phyloP scores from a whole-genome alignment of 768 basidiomycete genomes.

The Macrocybe gigantea region DNA sequence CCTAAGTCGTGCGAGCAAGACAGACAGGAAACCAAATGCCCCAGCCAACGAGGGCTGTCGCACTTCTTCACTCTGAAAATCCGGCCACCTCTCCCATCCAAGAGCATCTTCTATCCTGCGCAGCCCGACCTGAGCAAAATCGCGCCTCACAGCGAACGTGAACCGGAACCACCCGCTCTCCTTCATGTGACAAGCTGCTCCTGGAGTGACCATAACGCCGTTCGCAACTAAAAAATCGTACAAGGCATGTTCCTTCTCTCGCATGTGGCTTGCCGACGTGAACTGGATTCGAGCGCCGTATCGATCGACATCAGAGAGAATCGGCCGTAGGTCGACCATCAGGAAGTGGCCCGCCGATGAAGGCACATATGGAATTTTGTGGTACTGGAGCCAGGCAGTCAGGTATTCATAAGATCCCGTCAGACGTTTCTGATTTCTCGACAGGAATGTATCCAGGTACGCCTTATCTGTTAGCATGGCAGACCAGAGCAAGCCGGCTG shows the following conservation, averaged over 20 bases:
- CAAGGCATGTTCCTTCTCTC: slow-evolving; percentile 3
- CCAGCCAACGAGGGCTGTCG: no score
- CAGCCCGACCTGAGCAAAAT: slow-evolving; percentile 5
- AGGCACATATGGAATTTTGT: slow-evolving; percentile 12
- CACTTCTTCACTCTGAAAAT: no score
- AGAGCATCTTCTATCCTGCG: slow-evolving; percentile 9
- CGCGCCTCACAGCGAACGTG: slow-evolving; percentile 6
- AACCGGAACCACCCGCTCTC: slow-evolving; percentile 8
- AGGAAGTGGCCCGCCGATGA: slow-evolving; percentile 13
- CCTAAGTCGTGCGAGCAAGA: no score
- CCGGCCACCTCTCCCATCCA: slow-evolving; percentile 1
- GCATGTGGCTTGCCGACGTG: not conserved
- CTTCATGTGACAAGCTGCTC: not conserved
- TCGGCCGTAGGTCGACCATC: slow-evolving; percentile 9
- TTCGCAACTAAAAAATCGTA: not conserved
- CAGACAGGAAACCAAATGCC: no score
- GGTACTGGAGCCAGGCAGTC: slow-evolving; percentile 17
- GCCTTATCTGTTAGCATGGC: slow-evolving; percentile 14
- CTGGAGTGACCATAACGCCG: slow-evolving; percentile 3
- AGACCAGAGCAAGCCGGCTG: slow-evolving; percentile 16
- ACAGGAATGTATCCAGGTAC: slow-evolving; percentile 12
- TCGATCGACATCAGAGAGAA: slow-evolving; percentile 3
- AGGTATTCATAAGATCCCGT: slow-evolving; percentile 16
- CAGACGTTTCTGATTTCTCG: slow-evolving; percentile 10
- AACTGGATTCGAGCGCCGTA: not conserved